Conservation (phyloP, 75 land plant genomes). For the Picea sitchensis region DNA sequence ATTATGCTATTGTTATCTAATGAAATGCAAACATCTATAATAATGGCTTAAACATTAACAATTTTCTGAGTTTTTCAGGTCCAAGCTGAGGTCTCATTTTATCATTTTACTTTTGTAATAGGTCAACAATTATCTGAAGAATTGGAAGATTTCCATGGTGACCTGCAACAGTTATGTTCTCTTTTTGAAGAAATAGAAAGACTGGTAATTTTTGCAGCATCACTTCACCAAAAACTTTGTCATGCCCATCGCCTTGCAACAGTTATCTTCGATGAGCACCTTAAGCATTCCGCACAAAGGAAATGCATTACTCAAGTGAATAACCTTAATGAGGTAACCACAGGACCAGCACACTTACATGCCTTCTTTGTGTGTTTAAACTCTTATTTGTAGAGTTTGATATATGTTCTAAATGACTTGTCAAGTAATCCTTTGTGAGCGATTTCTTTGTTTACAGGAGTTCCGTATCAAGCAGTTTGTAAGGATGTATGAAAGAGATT, state of each 20-base stretch:
- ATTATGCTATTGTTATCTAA: too few species aligned
- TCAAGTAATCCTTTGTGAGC: neutral
- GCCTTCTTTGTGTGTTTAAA: neutral
- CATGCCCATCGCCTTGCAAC: constrained; percentile 57
- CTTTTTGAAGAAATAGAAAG: constrained; percentile 77
- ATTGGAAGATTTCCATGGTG: constrained; percentile 46
- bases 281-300: constrained; percentile 45
- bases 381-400: neutral
- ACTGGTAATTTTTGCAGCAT: constrained; percentile 67
- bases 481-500: constrained; percentile 59
- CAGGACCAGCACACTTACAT: neutral
- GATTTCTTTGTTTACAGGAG: constrained; percentile 24
- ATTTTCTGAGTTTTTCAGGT: neutral
- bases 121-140: constrained; percentile 35
- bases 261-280: constrained; percentile 54
- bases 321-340: constrained; percentile 36
- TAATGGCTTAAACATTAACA: neutral
- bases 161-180: constrained; percentile 58
- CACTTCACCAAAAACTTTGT: constrained; percentile 70
- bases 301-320: constrained; percentile 13
- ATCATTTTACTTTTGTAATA: constrained; percentile 14
- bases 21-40: too few species aligned
- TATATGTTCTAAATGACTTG: neutral
- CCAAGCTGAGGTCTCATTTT: neutral
- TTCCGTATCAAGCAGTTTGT: constrained; percentile 37